These are phyloP conservation scores for Rhizoclosmatium sp. DNA, from an alignment of 192 early-diverging fungal genomes.

Conservation along the genomic window DNA sequence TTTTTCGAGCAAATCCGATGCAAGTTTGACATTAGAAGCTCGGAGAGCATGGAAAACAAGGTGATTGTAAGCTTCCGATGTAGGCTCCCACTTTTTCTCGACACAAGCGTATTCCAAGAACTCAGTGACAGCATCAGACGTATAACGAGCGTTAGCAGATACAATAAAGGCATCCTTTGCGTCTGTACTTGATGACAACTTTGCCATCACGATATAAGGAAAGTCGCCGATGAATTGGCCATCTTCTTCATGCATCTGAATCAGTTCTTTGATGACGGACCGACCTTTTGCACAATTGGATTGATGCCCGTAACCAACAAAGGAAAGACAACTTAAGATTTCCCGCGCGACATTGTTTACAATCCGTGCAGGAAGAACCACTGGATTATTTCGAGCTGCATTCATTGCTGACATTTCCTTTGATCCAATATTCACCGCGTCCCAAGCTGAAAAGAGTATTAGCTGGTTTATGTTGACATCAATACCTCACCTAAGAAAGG, in stretches of 20 bases:
- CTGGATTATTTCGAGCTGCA: not conserved
- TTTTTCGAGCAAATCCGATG: slow-evolving; percentile 15
- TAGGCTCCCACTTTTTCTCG: not conserved
- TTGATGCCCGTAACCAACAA: too few relatives aligned
- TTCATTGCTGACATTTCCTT: not conserved
- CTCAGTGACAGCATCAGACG: slow-evolving; percentile 2
- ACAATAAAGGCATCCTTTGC: not conserved
- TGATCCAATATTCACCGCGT: not conserved
- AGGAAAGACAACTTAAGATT: not conserved
- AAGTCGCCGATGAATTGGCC: slow-evolving; percentile 6
- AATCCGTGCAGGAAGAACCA: not conserved
- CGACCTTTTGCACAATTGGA: not conserved
- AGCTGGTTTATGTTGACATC: too few relatives aligned
- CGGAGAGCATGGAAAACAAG: slow-evolving; percentile 5
- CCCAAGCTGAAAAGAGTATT: not conserved
- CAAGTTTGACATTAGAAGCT: not conserved
- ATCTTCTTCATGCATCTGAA: slow-evolving; percentile 8
- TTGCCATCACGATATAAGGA: slow-evolving; percentile 4
- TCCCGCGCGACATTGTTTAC: not conserved
- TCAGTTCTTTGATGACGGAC: slow-evolving; percentile 1
- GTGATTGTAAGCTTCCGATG: not conserved
- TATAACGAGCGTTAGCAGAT: not conserved
- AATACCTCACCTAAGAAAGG: too few relatives aligned
- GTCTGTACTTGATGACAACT: not conserved
- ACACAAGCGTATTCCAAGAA: slow-evolving; percentile 9